Conservation (phyloP, 2,329 filamentous ascomycete species). For the Verruconis gallopava region DNA sequence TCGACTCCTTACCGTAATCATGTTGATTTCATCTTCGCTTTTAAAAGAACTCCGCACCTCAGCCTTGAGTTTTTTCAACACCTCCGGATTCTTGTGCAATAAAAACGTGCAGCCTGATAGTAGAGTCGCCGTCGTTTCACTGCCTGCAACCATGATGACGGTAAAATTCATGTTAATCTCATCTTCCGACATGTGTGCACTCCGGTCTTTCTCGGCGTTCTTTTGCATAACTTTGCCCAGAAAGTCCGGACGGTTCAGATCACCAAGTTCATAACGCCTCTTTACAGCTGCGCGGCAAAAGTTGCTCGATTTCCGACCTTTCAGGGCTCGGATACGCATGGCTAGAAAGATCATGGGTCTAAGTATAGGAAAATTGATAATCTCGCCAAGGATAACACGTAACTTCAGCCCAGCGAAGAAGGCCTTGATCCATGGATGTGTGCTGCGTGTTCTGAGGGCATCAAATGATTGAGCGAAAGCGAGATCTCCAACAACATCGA, state of each 20-base stretch:
- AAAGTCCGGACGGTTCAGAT: constrained; percentile 22
- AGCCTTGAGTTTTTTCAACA: not conserved
- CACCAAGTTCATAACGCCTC: constrained; percentile 15
- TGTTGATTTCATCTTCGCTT: constrained; percentile 1
- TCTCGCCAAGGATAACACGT: not conserved
- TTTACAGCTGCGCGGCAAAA: constrained; percentile 19
- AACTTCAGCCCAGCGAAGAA: not conserved
- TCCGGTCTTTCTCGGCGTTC: constrained; percentile 21
- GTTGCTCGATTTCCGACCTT: not conserved
- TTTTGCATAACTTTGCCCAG: constrained; percentile 24
- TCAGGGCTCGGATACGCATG: constrained; percentile 8
- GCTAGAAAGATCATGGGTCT: constrained; percentile 11
- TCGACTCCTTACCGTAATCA: not conserved
- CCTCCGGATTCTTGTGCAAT: not conserved
- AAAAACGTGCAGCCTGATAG: constrained; percentile 2
- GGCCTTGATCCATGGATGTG: constrained; percentile 6
- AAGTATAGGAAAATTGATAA: not conserved
- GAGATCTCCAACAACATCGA: constrained; percentile 10
- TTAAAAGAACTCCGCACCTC: constrained; percentile 5
- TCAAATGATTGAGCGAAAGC: constrained; percentile 10
- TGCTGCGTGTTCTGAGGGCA: not conserved
- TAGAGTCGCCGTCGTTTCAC: constrained; percentile 29
- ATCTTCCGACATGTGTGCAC: constrained; percentile 14
- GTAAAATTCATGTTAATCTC: constrained; percentile 28
- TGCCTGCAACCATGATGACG: constrained; percentile 30